Base-by-base conservation (phyloP, 495 filamentous ascomycete genomes). In the Emericellopsis terricola region DNA sequence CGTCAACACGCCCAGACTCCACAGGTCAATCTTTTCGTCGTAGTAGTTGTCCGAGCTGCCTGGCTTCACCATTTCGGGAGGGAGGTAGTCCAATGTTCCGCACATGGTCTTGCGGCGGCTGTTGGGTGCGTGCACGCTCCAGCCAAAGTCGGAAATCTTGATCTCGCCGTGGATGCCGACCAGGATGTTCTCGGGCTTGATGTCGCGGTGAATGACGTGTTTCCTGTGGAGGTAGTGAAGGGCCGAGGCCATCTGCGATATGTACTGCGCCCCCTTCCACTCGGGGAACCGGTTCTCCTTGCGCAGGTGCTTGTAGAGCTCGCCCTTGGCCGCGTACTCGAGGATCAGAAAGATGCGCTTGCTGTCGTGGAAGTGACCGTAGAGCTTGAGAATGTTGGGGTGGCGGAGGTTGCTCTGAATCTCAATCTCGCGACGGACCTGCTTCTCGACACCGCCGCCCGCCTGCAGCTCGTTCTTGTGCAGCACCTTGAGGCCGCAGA, bases 101-200 rank as follows among this genome's bases (percentile, higher is more conserved):
- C 89, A 97, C 72, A 96, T 87, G 15, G 89, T 97, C 40, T 85
- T 76, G 27, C 89, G 71, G 34, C 87, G 57, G 57, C 92, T 93
- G 47, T 92, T 94, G 8, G 89, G 89, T 17, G 89, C 91, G 52
- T 97, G 89, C 13, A 96, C 91, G 55, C 79, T 87, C 91, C 91
- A 97, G 29, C 89, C 89, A 47, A 97, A 97, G 55, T 97, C 89
- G 3, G 81, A 86, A 50, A 97, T 86, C 57, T 97, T 97, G 57
- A 97, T 92, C 58, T 97, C 89, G 28, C 86, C 89, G 49, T 96
- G 87, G 34, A 97, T 86, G 14, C 89, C 89, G 24, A 97, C 76
- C 11, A 97, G 73, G 43, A 97, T 97, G 47, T 97, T 97, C 57
- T 97, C 89, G 8, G 89, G 89, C 60, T 97, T 97, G 60, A 97